Base-by-base conservation (phyloP, 2,329 filamentous ascomycete species). In the Lecanicillium sp. region DNA sequence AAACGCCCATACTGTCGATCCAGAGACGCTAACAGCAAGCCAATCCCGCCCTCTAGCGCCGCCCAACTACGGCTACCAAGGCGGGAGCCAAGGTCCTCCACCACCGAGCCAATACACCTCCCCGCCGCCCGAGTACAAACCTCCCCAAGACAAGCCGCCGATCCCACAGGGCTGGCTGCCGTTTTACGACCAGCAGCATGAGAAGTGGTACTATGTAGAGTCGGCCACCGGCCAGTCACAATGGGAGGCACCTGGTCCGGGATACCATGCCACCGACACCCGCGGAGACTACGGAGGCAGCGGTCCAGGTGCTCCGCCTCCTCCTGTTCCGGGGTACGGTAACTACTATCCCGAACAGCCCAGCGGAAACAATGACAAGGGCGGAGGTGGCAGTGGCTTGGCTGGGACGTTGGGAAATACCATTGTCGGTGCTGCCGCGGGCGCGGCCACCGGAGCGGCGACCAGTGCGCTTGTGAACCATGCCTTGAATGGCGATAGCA, bases 201-300 rank as follows among this genome's bases (percentile, higher is more conserved):
- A 79, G 52, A 73, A 75, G 40, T 82, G 75, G 64, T 84, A 75
- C 61, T 85, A 80, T 51, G 66, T 77, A 41, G 77, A 84, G 55
- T 62, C 75, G 41, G 65, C 72, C 33, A 75, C 75, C 11, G 76
- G 77, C 15, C 71, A 69, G 42, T 72, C 75, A 0, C 78, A 83
- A 56, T 84, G 79, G 79, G 76, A 81, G 45, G 65, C 69, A 13
- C 77, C 79, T 3, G 22, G 22, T 25, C 22, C 22, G 11, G 59
- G 60, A 11, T 52, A 57, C 36, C 48, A 49, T 3, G 40, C 44
- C 22, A 10, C 46, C 52, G 7, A 45, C 49, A 14, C 44, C 44
- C 33, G 51, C 18, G 44, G 52, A 15, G 50, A 44, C 32, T 52
- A 48, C 29, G 52, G 53, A n/a, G 48, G 46, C 18, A 52, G 49